These are phyloP conservation scores for Tetradesmus lagerheimii DNA, from an alignment of 139 green algal genomes.

Conservation along the genomic window DNA sequence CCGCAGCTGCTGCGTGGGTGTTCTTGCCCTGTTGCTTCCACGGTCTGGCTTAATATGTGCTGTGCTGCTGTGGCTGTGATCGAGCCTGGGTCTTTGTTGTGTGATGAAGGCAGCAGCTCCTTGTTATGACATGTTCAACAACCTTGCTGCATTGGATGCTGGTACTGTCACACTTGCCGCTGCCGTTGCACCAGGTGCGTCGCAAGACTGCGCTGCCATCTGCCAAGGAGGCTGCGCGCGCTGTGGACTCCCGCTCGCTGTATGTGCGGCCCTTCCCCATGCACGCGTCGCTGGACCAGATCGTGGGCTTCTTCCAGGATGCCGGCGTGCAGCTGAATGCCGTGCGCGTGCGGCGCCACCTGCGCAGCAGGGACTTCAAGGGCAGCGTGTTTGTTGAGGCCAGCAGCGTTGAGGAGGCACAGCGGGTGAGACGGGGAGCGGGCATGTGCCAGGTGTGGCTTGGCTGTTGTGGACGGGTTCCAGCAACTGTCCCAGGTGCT, in stretches of 20 bases:
- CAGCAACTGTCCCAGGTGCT: too few species aligned
- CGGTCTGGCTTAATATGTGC: too few species aligned
- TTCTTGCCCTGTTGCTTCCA: too few species aligned
- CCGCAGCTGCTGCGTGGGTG: too few species aligned
- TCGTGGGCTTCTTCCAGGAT: conserved; percentile 45
- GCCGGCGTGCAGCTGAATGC: conserved; percentile 17
- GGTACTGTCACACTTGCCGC: not conserved
- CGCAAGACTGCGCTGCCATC: conserved; percentile 25
- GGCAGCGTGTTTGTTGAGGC: conserved; percentile 89
- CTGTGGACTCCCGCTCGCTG: conserved; percentile 79
- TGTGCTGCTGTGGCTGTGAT: too few species aligned
- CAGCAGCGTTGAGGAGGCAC: conserved; percentile 60
- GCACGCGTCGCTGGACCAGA: conserved; percentile 63
- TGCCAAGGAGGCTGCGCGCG: conserved; percentile 50
- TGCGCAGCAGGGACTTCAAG: conserved; percentile 86
- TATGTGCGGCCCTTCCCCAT: conserved; percentile 86
- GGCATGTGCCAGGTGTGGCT: too few species aligned
- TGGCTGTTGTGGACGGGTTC: too few species aligned
- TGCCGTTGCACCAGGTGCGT: not conserved
- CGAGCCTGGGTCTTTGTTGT: too few species aligned
- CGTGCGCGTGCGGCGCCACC: conserved; percentile 78
- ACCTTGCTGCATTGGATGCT: not conserved
- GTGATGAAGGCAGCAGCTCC: too few species aligned
- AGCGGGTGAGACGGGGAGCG: conserved; percentile 65
- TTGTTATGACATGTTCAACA: too few species aligned